These are phyloP conservation scores for Viola odorata DNA, from an alignment of 345 rosid species.

Conservation along the genomic window DNA sequence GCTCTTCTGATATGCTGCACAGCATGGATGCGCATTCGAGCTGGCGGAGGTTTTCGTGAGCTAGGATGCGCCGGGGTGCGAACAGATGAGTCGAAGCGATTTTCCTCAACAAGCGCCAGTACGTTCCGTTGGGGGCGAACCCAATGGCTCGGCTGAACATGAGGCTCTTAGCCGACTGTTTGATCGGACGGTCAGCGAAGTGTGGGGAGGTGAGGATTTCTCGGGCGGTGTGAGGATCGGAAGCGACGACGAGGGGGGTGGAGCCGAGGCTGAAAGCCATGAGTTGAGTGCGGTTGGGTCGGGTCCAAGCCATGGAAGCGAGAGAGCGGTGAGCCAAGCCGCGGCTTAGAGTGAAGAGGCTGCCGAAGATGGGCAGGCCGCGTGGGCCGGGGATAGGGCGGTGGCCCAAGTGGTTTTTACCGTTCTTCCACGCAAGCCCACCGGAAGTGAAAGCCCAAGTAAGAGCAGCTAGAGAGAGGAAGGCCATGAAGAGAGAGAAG, in stretches of 20 bases:
- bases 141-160: conserved; percentile 92
- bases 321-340: conserved; percentile 67
- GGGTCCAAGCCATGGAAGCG: conserved; percentile 55
- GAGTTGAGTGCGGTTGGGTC: conserved; percentile 39
- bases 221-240: conserved; percentile 57
- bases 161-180: conserved; percentile 68
- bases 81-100: conserved; percentile 78
- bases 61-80: conserved; percentile 53
- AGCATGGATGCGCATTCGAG: conserved; percentile 49
- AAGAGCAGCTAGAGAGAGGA: conserved; percentile 31
- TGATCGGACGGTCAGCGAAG: conserved; percentile 84
- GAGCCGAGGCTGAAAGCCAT: conserved; percentile 88
- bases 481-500: conserved; percentile 33
- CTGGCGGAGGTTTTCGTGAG: conserved; percentile 58
- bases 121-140: conserved; percentile 76
- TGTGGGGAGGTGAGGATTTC: conserved; percentile 64
- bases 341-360: conserved; percentile 54
- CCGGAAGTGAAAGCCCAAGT: conserved; percentile 59
- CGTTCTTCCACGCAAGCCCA: conserved; percentile 69
- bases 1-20: conserved; percentile 35
- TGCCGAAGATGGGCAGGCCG: conserved; percentile 75
- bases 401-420: conserved; percentile 39
- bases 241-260: conserved; percentile 62
- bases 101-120: conserved; percentile 73
- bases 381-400: conserved; percentile 57